These are phyloP conservation scores for Chaetomium tenue DNA, from an alignment of 495 filamentous ascomycete species.

Conservation along the genomic window DNA sequence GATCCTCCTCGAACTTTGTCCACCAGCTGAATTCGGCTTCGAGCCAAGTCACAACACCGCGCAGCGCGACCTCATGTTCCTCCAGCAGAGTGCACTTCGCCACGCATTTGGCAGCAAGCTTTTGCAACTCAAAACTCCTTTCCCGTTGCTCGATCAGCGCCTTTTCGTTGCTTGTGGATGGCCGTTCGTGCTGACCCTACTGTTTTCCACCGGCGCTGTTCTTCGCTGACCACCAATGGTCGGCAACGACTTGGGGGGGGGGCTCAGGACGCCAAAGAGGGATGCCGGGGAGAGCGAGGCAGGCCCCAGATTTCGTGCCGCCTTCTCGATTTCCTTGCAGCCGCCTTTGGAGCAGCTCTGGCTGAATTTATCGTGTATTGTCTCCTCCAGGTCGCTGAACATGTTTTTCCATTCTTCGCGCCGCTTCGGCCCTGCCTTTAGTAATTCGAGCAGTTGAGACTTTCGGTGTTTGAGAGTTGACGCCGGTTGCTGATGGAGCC, in stretches of 20 bases:
- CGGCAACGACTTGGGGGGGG: no score
- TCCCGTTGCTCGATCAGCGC: background rate
- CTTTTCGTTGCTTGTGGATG: background rate
- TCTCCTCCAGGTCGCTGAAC: no score
- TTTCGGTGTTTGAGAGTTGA: background rate
- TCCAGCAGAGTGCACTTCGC: background rate
- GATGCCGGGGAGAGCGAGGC: background rate
- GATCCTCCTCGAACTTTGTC: background rate
- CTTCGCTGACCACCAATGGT: no score
- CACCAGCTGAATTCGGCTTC: background rate
- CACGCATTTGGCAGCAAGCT: background rate
- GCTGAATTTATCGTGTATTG: no score
- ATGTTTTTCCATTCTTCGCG: no score
- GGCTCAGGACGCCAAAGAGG: background rate
- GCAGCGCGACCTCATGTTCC: background rate
- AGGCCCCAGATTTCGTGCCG: background rate
- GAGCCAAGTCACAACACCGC: background rate
- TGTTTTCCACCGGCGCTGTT: background rate
- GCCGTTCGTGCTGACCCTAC: background rate
- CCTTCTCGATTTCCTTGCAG: background rate
- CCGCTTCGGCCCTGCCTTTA: no score
- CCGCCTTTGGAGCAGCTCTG: background rate
- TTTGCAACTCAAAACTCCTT: background rate
- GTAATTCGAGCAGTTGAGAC: background rate
- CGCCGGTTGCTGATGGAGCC: background rate